These are phyloP conservation scores for Ophiostoma triangulosporum DNA, from an alignment of 2,329 filamentous ascomycete genomes.

Conservation along the genomic window DNA sequence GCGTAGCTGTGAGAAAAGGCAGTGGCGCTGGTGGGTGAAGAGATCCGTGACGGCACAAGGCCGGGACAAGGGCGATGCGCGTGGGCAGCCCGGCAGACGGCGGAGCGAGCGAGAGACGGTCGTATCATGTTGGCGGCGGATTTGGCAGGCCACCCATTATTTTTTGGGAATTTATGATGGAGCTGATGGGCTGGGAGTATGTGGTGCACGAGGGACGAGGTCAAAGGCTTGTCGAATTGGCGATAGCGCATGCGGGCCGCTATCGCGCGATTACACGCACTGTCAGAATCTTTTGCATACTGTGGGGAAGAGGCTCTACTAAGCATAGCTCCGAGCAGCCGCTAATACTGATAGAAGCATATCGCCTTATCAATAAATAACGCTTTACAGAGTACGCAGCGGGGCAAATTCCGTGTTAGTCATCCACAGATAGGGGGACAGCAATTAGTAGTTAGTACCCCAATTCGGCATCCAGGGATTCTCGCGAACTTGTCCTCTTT, in stretches of 20 bases:
- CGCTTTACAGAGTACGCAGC: too few species aligned
- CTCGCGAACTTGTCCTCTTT: slow-evolving; percentile 16
- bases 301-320: too few species aligned
- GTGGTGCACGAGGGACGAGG: neutral
- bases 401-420: too few species aligned
- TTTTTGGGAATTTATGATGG: neutral
- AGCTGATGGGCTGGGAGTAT: neutral
- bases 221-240: neutral
- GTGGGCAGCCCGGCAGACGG: neutral
- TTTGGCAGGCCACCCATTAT: slow-evolving; percentile 3
- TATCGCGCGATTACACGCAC: neutral
- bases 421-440: neutral
- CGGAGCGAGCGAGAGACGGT: slow-evolving; percentile 1
- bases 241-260: neutral
- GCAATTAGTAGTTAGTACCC: neutral
- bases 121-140: slow-evolving; percentile 7
- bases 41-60: neutral
- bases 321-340: too few species aligned
- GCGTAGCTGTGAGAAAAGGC: slow-evolving; percentile 13
- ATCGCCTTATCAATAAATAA: too few species aligned
- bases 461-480: slow-evolving; percentile 1
- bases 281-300: slow-evolving; percentile 1
- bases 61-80: neutral
- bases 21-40: slow-evolving; percentile 25
- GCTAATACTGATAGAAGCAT: too few species aligned